Conservation (phyloP, 345 rosid species). For the Toxicodendron radicans region DNA sequence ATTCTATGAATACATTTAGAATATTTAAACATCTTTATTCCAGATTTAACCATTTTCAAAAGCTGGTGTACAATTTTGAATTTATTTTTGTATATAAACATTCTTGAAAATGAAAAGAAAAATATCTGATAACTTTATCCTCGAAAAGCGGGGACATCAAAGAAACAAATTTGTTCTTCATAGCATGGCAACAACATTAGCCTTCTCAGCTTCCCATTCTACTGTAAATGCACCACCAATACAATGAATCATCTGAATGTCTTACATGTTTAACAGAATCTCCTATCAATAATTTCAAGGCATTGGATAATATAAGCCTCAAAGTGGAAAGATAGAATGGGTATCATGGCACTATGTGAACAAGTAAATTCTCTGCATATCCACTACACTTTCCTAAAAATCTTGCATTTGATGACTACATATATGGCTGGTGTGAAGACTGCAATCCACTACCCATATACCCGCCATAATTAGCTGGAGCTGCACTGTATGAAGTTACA, state of each 20-base stretch:
- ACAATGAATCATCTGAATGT: background rate
- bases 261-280: background rate
- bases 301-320: constrained; percentile 14
- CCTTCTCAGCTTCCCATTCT: background rate
- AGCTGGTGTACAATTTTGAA: too few species aligned
- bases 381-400: constrained; percentile 4
- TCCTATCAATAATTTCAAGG: constrained; percentile 2
- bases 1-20: too few species aligned
- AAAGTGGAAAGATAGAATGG: background rate
- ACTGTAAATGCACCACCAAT: background rate
- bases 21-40: too few species aligned
- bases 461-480: constrained; percentile 31
- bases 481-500: constrained; percentile 27
- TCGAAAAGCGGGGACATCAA: too few species aligned
- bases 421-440: constrained; percentile 38
- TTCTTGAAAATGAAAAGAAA: too few species aligned
- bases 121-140: too few species aligned
- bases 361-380: background rate
- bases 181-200: too few species aligned
- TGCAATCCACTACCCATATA: constrained; percentile 34
- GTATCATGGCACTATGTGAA: background rate
- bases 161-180: too few species aligned
- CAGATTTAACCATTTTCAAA: too few species aligned
- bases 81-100: too few species aligned
- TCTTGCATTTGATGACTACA: constrained; percentile 16